These are phyloP conservation scores for Aureobasidium zeae DNA, from an alignment of 2,329 filamentous ascomycete genomes.

Conservation along the genomic window DNA sequence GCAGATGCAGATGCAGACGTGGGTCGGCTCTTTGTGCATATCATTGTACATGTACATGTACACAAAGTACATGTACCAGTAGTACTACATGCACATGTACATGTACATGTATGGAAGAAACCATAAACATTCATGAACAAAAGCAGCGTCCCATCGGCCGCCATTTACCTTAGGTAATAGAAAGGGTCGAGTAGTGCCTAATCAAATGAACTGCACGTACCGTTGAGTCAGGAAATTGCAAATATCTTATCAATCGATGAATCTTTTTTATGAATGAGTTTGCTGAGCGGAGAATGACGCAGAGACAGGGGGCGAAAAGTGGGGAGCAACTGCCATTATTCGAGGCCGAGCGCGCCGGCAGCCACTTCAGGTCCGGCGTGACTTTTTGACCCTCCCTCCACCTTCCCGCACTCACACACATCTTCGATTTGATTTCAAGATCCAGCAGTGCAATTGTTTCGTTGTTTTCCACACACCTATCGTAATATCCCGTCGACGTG, in stretches of 20 bases:
- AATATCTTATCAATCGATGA: conserved; percentile 17
- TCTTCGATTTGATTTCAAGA: not conserved
- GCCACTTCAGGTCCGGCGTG: not conserved
- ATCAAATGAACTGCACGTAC: too few relatives aligned
- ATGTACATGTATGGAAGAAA: too few relatives aligned
- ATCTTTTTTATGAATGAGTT: not conserved
- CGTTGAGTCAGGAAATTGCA: too few relatives aligned
- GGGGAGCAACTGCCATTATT: not conserved
- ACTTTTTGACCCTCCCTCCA: not conserved
- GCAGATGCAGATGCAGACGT: too few relatives aligned
- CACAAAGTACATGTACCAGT: too few relatives aligned
- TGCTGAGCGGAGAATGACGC: not conserved
- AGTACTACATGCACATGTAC: too few relatives aligned
- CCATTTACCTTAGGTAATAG: too few relatives aligned
- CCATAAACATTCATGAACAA: too few relatives aligned
- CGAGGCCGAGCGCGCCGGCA: not conserved
- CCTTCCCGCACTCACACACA: not conserved
- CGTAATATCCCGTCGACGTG: not conserved
- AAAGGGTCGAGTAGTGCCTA: too few relatives aligned
- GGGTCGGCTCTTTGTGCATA: too few relatives aligned
- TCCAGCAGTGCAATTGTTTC: not conserved
- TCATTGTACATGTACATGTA: too few relatives aligned
- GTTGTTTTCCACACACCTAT: not conserved
- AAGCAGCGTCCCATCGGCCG: too few relatives aligned
- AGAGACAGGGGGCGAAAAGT: not conserved